Conservation (phyloP, 768 basidiomycete genomes). For the Fomitopsis pulvina region DNA sequence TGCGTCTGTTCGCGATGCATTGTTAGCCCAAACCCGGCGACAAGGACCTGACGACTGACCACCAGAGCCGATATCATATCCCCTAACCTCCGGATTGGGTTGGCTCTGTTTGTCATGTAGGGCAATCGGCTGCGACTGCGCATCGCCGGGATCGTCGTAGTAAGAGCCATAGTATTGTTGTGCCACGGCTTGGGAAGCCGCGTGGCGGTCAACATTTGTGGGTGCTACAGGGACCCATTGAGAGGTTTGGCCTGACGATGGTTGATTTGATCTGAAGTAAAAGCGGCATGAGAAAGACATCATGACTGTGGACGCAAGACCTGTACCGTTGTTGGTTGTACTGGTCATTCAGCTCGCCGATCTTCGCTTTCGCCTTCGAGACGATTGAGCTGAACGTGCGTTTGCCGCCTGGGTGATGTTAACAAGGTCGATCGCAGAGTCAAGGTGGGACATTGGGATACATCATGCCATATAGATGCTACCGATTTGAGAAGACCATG, state of each 20-base stretch:
- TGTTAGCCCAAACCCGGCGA: not conserved
- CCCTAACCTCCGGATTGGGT: slow-evolving; percentile 3
- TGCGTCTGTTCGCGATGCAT: not conserved
- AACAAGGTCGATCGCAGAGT: not conserved
- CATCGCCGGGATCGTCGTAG: not conserved
- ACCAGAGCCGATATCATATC: slow-evolving; percentile 17
- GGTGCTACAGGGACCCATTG: slow-evolving; percentile 13
- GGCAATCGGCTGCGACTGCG: not conserved
- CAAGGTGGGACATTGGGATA: not conserved
- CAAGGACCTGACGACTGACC: not conserved
- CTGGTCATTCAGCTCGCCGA: slow-evolving; percentile 70
- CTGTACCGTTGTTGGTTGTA: slow-evolving; percentile 23
- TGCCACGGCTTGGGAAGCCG: slow-evolving; percentile 19
- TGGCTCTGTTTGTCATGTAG: not conserved
- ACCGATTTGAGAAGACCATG: not conserved
- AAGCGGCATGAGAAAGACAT: no score
- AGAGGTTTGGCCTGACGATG: slow-evolving; percentile 4
- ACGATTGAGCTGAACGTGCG: slow-evolving; percentile 69
- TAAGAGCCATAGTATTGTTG: slow-evolving; percentile 14
- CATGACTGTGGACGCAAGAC: not conserved
- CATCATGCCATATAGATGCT: not conserved
- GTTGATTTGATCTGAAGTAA: slow-evolving; percentile 8
- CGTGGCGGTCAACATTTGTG: slow-evolving; percentile 17
- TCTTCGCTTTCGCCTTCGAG: slow-evolving; percentile 77
- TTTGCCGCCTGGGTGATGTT: slow-evolving; percentile 41